Evolutionary conservation across 208 protist genomes (phyloP).

Genomic region (Angomonas deanei): DNA sequence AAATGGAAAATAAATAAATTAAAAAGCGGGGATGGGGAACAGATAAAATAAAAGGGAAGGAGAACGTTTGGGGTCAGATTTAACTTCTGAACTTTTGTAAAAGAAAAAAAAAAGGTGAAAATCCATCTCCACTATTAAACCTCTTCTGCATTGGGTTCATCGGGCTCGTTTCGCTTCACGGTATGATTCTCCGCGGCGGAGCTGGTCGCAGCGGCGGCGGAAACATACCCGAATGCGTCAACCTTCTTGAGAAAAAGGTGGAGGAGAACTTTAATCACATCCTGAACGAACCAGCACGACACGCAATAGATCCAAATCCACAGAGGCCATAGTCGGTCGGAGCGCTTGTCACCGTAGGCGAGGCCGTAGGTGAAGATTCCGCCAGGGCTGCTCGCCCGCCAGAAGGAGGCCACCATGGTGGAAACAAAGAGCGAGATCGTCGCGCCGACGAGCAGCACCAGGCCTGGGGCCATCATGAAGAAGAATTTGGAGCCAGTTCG

Average conservation of each 20-base stretch:
- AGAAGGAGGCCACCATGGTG: constrained; percentile 64
- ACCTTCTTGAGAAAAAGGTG: constrained; percentile 52
- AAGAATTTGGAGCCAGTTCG: constrained; percentile 70
- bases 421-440: constrained; percentile 59
- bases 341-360: constrained; percentile 31
- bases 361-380: constrained; percentile 62
- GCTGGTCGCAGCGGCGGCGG: constrained; percentile 16
- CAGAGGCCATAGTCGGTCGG: constrained; percentile 59
- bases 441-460: constrained; percentile 51
- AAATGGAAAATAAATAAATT: no score
- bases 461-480: constrained; percentile 49
- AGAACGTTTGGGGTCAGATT: no score
- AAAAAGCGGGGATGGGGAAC: no score
- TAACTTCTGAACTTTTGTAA: no score
- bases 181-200: constrained; percentile 1
- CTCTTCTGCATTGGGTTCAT: no score
- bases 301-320: constrained; percentile 90
- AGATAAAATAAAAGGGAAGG: no score
- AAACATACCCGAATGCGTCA: constrained; percentile 63
- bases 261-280: constrained; percentile 63
- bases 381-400: constrained; percentile 43
- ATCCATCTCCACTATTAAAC: no score
- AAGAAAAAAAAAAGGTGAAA: no score
- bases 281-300: constrained; percentile 85
- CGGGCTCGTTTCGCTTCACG: background rate